These are phyloP conservation scores for Suillus alpinus DNA, from an alignment of 768 basidiomycete species.

Conservation along the genomic window DNA sequence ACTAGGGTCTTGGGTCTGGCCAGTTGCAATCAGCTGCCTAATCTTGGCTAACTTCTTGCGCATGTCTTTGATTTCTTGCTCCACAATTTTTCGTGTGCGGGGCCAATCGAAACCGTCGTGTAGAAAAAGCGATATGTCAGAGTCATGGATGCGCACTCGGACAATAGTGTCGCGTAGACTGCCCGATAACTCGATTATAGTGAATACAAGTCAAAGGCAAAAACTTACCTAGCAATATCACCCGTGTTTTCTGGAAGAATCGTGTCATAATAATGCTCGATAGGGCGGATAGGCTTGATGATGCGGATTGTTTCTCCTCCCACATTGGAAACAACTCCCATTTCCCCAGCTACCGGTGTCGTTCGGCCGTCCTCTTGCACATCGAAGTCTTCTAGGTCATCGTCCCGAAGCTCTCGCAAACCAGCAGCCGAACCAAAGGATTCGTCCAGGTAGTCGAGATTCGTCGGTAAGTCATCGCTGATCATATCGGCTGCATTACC, in stretches of 20 bases:
- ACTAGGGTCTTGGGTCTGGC: constrained; percentile 79
- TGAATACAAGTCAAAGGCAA: neutral
- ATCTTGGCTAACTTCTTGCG: constrained; percentile 84
- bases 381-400: constrained; percentile 70
- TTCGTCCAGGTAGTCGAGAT: constrained; percentile 82
- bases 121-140: constrained; percentile 65
- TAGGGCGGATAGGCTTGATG: constrained; percentile 59
- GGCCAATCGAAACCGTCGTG: constrained; percentile 97
- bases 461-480: constrained; percentile 85
- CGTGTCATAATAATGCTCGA: constrained; percentile 73
- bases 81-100: constrained; percentile 80
- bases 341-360: constrained; percentile 24
- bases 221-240: constrained; percentile 44
- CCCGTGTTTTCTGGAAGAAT: constrained; percentile 54
- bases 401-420: constrained; percentile 66
- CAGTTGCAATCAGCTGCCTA: constrained; percentile 85
- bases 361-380: constrained; percentile 16
- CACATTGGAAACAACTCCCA: constrained; percentile 53
- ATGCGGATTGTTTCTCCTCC: constrained; percentile 88
- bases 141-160: constrained; percentile 56
- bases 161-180: constrained; percentile 48
- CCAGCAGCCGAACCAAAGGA: constrained; percentile 80
- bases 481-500: constrained; percentile 86
- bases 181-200: constrained; percentile 8
- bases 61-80: constrained; percentile 86